Evolutionary conservation across 768 basidiomycete genomes (phyloP), one percentile per base, ranked within the genome.

Genomic region (Kwoniella newhampshirensis): DNA sequence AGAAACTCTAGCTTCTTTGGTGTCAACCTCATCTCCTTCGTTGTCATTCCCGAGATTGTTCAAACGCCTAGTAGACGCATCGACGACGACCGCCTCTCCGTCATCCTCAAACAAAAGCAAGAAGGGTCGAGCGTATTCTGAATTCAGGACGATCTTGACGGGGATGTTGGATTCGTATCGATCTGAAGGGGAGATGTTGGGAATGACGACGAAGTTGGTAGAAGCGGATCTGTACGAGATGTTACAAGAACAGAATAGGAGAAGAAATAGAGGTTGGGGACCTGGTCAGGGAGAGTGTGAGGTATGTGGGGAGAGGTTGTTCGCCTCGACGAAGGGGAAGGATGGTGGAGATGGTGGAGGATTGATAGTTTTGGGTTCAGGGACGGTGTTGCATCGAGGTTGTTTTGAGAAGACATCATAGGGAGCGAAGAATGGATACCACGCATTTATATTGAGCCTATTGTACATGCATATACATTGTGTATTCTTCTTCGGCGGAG

Each of bases 151-250:
- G 11, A 92, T 99, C 58, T 80, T 99, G 27, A 86, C 86, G 0
- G 88, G 90, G n/a, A 99, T 98, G 90, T 77, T 98, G 66, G 91
- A 94, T 69, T 87, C 91, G 1, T 98, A 97, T 78, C 85, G 87
- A 36, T 85, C 87, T 3, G 93, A 99, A 62, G 89, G 88, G 25
- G 93, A 97, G 63, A 84, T 93, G 81, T 79, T 98, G 23, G 77
- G 81, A 40, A 91, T 94, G 66, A 88, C 91, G 21, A 89, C 87
- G 61, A 84, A 85, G 58, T 78, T 98, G 42, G 79, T 92, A 40
- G 83, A 87, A 60, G 82, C 87, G 28, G 94, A 98, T 74, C 77
- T 94, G 45, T 92, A 89, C 63, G 83, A 85, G 53, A 82, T 82
- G 0, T 79, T 93, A 43, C 84, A 85, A 35, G 79, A 84, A 54